Base-by-base conservation (phyloP, 2,329 filamentous ascomycete species). In the Xylaria sp. region DNA sequence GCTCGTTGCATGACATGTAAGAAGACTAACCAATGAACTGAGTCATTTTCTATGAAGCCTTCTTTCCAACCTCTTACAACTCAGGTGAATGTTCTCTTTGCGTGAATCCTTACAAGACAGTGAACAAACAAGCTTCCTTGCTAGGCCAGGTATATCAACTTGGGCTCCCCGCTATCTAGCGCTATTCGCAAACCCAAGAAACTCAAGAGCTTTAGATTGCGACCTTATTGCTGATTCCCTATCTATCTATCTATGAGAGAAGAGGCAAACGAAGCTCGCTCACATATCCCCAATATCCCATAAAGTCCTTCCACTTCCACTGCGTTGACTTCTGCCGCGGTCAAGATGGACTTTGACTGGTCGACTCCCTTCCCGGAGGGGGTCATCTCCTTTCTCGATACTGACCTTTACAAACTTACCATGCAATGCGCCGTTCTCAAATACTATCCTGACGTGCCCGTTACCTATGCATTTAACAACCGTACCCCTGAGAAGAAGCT, bases 381-480 rank as follows among this genome's bases (percentile, higher is more conserved):
- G 47, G 85, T 93, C 69, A 89, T 86, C 67, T 93, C 90, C 68
- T 88, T 94, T 69, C 79, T 94, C 50, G 90, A 94, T 69, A 93
- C 89, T 16, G 85, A 88, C 63, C 69, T 99, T 57, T 99, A 97
- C 83, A 99, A 99, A 75, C 76, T 99, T 74, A 99, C 94, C 18
- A 99, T 99, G 94, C 94, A 99, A 87, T 96, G 90, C 70, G 92
- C 92, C 57, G 88, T 97, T 61, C 83, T 95, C 63, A 95, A 95
- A 74, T 95, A 92, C 77, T 97, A 96, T 73, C 88, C 88, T 29
- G 81, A 92, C 53, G 77, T 86, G 65, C 83, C 87, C 41, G 94
- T 97, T 54, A 92, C 90, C 2, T 99, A 97, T 70, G 86, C 89
- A 55, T 97, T 95, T 76, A 97, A 92, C 47, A 99, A 99, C 71